A percentile compares a stretch with the other conserved stretches of the same genome.
These are phyloP conservation scores for Rosa hybrid DNA, from an alignment of 331 rosid genomes.

Conservation along the genomic window DNA sequence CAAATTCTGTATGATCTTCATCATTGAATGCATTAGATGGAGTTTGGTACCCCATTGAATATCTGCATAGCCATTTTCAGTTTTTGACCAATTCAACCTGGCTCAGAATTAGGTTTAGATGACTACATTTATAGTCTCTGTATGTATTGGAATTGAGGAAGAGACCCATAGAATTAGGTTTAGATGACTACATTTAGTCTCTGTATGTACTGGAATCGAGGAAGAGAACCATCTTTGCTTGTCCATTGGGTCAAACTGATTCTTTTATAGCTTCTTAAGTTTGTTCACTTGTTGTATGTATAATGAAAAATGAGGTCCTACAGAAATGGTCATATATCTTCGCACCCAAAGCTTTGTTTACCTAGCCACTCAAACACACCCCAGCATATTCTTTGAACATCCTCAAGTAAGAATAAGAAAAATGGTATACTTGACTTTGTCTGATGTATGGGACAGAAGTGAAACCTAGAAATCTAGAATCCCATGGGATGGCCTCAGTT, in stretches of 20 bases:
- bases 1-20: neutral
- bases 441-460: neutral
- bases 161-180: neutral
- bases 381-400: neutral
- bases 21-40: slow-evolving; percentile 5
- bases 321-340: neutral
- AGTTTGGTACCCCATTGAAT: slow-evolving; percentile 10
- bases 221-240: slow-evolving; percentile 1
- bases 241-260: neutral
- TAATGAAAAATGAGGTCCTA: neutral
- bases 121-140: neutral
- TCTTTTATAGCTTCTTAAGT: neutral
- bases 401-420: neutral
- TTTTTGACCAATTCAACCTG: neutral
- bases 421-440: neutral
- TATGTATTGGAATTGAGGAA: neutral
- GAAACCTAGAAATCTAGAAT: neutral
- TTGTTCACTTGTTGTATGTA: neutral
- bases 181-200: neutral
- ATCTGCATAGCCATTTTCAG: neutral
- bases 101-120: neutral
- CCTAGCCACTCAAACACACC: neutral
- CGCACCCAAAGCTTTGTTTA: neutral
- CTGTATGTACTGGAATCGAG: neutral
- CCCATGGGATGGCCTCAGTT: neutral